Evolutionary conservation across 2,329 filamentous ascomycete species (phyloP).

Genomic region (Dothistroma septosporum): DNA sequence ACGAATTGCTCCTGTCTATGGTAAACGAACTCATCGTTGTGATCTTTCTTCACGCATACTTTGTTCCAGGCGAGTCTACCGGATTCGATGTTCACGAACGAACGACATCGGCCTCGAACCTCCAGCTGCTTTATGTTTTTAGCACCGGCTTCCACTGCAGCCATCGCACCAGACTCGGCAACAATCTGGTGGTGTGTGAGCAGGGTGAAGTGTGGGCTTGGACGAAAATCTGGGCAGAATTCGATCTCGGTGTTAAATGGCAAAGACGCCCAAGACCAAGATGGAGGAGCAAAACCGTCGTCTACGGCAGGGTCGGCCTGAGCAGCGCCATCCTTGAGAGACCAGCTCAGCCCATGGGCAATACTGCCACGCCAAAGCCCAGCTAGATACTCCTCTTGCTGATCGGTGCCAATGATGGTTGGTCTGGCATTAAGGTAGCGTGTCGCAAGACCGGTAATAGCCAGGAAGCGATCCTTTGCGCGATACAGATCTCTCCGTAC

Average conservation of each 20-base stretch:
- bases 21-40: too few relatives aligned
- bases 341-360: slow-evolving; percentile 4
- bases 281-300: too few relatives aligned
- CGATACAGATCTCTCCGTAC: not conserved
- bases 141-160: not conserved
- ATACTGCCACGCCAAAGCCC: slow-evolving; percentile 6
- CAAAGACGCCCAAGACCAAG: slow-evolving; percentile 11
- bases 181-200: not conserved
- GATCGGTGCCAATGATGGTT: not conserved
- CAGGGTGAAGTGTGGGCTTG: not conserved
- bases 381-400: slow-evolving; percentile 10
- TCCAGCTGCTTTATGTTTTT: not conserved
- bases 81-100: not conserved
- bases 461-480: slow-evolving; percentile 3
- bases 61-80: not conserved
- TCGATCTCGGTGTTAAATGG: slow-evolving; percentile 5
- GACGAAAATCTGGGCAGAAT: not conserved
- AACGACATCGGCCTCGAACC: not conserved
- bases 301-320: too few relatives aligned
- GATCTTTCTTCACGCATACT: not conserved
- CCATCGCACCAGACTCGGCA: not conserved
- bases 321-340: too few relatives aligned
- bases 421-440: slow-evolving; percentile 2
- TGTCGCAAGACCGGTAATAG: slow-evolving; percentile 3
- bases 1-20: too few relatives aligned